Base-by-base conservation (phyloP, 202 grass and related monocot species). In the Thinopyrum obtusiflorum region DNA sequence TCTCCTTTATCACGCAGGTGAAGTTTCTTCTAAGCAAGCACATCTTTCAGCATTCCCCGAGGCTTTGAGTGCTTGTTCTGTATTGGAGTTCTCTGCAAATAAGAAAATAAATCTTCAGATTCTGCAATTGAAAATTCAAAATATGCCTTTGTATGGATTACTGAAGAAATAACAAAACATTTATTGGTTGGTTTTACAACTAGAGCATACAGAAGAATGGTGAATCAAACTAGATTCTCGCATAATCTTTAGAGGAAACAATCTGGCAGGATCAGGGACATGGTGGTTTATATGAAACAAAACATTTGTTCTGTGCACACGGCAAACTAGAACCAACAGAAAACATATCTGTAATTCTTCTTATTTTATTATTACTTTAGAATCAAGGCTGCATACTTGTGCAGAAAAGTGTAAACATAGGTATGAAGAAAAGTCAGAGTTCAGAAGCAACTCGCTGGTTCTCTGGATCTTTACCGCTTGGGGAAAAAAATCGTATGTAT, bases 21-120 rank as follows among this genome's bases (percentile, higher is more conserved):
- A 60, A 86, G 31, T 73, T 75, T 83, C 77, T 80, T 84, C 73
- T 87, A 87, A 71, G 53, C 81, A 94, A 87, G 70, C 91, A 95
- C 96, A 98, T 98, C 85, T 98, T 98, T 95, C 89, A 89, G 91
- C 96, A 98, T 98, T 85, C 91, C 96, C 25, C 32, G 49, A 84
- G 0, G 81, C 51, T 76, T 63, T 64, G 6, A 12, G 20, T 87
- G 13, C 2, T 71, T 82, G 13, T 46, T 46, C 24, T 68, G 29
- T 55, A 15, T 21, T 71, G 14, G 28, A 46, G 18, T 81, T 65
- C n/a, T 46, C 82, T 88, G 85, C 31, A 17, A 9, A 65, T 7
- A 85, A 40, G 55, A 82, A 17, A 27, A 49, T 0, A 65, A 21
- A 36, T 10, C 13, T 73, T 68, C 9, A 61, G 44, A 73, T 28